These are phyloP conservation scores for Mesostigma viride DNA, from an alignment of 139 green algal species.

Conservation along the genomic window DNA sequence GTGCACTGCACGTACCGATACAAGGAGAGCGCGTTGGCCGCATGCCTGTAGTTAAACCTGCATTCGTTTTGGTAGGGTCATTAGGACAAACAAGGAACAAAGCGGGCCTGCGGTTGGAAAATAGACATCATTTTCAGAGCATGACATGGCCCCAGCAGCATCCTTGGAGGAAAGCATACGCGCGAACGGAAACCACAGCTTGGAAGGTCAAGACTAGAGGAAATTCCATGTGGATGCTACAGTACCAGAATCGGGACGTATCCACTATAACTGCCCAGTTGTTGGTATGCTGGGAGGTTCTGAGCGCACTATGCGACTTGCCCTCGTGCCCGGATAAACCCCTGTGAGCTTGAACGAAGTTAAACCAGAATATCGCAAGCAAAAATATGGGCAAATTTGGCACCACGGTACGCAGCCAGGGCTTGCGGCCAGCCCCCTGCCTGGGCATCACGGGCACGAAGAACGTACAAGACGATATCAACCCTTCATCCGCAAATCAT, in stretches of 20 bases:
- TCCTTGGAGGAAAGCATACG: not conserved
- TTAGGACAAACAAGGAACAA: not conserved
- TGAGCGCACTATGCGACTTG: too few relatives aligned
- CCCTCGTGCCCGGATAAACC: too few relatives aligned
- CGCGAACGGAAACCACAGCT: not conserved
- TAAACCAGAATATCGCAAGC: too few relatives aligned
- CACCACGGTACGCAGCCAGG: too few relatives aligned
- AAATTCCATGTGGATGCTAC: not conserved
- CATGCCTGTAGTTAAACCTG: constrained; percentile 46
- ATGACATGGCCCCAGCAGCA: not conserved
- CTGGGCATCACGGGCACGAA: too few relatives aligned
- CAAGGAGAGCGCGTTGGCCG: constrained; percentile 39
- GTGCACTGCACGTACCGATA: constrained; percentile 15
- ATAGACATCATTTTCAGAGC: not conserved
- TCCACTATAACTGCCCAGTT: constrained; percentile 28
- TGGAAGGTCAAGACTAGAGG: not conserved
- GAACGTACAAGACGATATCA: too few relatives aligned
- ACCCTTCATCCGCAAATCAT: too few relatives aligned
- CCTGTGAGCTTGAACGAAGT: too few relatives aligned
- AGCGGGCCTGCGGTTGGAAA: not conserved
- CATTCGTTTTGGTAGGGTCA: not conserved
- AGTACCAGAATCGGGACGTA: constrained; percentile 22
- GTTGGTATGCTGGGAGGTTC: constrained; percentile 10
- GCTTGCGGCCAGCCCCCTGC: too few relatives aligned
- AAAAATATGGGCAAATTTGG: too few relatives aligned